Evolutionary conservation across 352 stramenopile species (phyloP).

Genomic region (Phytophthora colocasiae): DNA sequence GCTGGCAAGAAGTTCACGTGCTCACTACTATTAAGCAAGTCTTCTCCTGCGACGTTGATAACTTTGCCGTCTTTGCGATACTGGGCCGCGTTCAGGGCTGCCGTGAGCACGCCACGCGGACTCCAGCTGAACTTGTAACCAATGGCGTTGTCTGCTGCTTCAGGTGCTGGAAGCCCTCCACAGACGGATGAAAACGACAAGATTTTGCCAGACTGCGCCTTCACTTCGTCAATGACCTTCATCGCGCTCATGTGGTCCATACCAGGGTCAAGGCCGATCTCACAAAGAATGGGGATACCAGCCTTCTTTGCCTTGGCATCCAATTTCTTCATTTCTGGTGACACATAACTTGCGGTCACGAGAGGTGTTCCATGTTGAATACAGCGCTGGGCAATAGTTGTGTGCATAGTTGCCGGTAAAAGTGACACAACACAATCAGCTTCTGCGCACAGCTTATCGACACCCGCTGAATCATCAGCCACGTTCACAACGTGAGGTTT

Average conservation of each 20-base stretch:
- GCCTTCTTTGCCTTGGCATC: constrained; percentile 72
- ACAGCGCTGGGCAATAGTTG: constrained; percentile 87
- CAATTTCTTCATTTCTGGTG: constrained; percentile 91
- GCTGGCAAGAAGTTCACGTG: constrained; percentile 89
- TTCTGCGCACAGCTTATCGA: constrained; percentile 74
- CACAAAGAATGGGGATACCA: constrained; percentile 94
- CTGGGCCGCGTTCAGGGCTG: constrained; percentile 90
- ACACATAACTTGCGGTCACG: constrained; percentile 97
- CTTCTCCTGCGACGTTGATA: constrained; percentile 85
- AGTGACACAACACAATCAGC: constrained; percentile 95
- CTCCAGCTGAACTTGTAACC: constrained; percentile 99
- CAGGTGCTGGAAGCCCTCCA: constrained; percentile 94
- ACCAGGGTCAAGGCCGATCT: constrained; percentile 95
- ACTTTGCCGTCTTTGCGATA: constrained; percentile 89
- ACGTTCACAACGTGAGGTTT: constrained; percentile 88
- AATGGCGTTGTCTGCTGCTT: constrained; percentile 95
- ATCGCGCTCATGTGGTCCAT: constrained; percentile 98
- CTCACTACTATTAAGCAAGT: constrained; percentile 89
- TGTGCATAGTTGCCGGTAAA: constrained; percentile 95
- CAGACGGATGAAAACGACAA: constrained; percentile 95
- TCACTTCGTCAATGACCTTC: constrained; percentile 97
- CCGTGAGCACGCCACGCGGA: constrained; percentile 94
- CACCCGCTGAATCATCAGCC: constrained; percentile 40
- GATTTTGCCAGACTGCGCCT: constrained; percentile 89
- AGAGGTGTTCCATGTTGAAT: constrained; percentile 89